These are phyloP conservation scores for Eucalyptus cladocalyx DNA, from an alignment of 345 rosid species.

Conservation along the genomic window DNA sequence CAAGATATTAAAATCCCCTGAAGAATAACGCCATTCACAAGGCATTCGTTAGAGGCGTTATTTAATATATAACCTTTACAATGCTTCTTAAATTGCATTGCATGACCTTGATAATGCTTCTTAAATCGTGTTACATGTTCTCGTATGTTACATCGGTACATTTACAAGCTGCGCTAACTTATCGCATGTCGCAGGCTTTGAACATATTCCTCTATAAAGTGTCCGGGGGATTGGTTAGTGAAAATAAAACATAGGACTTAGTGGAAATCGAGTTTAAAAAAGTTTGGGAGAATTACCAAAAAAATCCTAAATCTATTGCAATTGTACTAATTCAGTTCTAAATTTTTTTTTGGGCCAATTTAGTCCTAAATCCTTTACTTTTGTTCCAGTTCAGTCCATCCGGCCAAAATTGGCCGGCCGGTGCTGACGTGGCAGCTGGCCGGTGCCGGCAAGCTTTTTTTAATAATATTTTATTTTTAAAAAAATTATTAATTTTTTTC, in stretches of 20 bases:
- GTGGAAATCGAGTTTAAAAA: neutral
- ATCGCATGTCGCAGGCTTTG: neutral
- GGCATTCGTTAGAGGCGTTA: neutral
- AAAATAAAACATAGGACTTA: neutral
- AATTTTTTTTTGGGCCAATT: no score
- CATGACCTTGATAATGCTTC: neutral
- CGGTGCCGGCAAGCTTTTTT: no score
- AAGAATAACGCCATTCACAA: neutral
- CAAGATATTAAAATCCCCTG: neutral
- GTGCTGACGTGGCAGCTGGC: no score
- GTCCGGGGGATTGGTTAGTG: neutral
- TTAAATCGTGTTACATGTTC: neutral
- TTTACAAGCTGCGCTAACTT: neutral
- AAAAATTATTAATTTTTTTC: no score
- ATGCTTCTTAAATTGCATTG: neutral
- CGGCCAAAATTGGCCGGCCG: no score
- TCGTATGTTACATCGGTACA: neutral
- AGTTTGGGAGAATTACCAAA: no score
- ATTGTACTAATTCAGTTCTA: no score
- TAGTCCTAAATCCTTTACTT: no score
- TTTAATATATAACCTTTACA: neutral
- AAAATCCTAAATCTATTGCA: no score
- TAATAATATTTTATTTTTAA: no score
- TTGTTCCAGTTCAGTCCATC: no score
- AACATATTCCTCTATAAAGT: neutral